Evolutionary conservation across 1,139 yeast genomes (phyloP), one percentile per base, ranked within the genome.

Genomic region (Kazachstania sp.): DNA sequence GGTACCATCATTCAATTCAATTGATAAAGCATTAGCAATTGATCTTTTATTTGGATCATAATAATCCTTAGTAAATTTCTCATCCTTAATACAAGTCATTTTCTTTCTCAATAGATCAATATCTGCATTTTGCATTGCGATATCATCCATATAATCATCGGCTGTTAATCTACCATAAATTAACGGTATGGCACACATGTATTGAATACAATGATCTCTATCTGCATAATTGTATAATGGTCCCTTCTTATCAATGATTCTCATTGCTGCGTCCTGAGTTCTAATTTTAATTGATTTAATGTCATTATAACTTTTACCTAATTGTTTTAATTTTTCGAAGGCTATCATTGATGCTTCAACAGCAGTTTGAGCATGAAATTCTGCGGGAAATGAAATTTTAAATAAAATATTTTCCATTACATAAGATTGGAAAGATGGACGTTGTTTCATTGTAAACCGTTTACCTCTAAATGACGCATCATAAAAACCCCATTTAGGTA

Each of bases 311-410:
- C 74, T 58, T 60, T 71, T 69, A 19, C 78, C 78, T 48, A 65
- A 51, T 9, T 58, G 60, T 45, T 61, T 57, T 53, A 77, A 65
- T 46, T 62, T 56, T 44, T 60, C 53, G 57, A 73, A 69, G 18
- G 74, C 66, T 20, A 68, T 71, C 64, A 77, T 58, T 37, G 82
- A 75, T 37, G 78, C 79, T 58, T 77, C 83, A 30, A 72, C 81
- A 13, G 82, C 82, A 36, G 82, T 77, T 62, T 77, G 83, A n/a
- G 82, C 81, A 59, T 78, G 83, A 65, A 77, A 77, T 61, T 77
- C 83, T 23, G 83, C 83, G n/a, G 82, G 82, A 70, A 72, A 77
- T 1, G 81, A 76, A 52, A 78, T 77, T 66, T 77, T 78, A 66
- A 78, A 78, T 46, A 77, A 60, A 16, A 77, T 76, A 55, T 77